phyloP scores from a whole-genome alignment of 768 basidiomycete species.

The Tylopilus vinaceipallidus region DNA sequence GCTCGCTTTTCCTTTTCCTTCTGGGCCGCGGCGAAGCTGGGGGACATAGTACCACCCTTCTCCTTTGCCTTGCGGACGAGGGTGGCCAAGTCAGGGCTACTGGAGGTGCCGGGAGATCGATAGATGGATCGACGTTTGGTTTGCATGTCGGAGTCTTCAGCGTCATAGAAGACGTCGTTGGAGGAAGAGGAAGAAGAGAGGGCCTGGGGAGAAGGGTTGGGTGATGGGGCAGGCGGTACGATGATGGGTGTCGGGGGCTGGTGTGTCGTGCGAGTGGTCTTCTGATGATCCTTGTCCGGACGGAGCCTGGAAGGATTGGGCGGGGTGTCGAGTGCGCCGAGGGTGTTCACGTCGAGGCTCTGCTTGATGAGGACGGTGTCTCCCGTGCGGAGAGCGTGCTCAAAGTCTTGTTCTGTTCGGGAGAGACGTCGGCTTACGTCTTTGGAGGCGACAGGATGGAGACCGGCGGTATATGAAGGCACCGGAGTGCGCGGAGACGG shows the following conservation, averaged over 20 bases:
- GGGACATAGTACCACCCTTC: conserved; percentile 44
- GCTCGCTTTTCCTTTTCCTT: conserved; percentile 34
- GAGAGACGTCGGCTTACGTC: conserved; percentile 60
- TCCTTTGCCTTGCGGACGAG: conserved; percentile 82
- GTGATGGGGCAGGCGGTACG: conserved; percentile 68
- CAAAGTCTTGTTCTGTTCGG: conserved; percentile 78
- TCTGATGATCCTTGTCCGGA: conserved; percentile 36
- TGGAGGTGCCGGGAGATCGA: conserved; percentile 83
- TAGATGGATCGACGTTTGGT: conserved; percentile 84
- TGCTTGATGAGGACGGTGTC: conserved; percentile 71
- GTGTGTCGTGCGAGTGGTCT: conserved; percentile 33
- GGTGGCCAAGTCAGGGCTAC: conserved; percentile 89
- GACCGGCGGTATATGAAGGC: conserved; percentile 47
- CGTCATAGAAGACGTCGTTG: conserved; percentile 61
- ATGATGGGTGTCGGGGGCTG: conserved; percentile 61
- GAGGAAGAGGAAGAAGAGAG: conserved; percentile 49
- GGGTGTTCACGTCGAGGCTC: conserved; percentile 63
- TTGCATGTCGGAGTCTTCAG: conserved; percentile 64
- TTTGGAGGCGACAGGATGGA: conserved; percentile 57
- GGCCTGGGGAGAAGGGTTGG: conserved; percentile 34
- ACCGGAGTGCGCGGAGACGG: conserved; percentile 43
- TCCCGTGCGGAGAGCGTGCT: conserved; percentile 64
- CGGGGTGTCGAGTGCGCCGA: conserved; percentile 55
- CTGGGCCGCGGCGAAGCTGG: conserved; percentile 28
- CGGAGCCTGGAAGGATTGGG: conserved; percentile 33